Conservation (phyloP, 1,284 basidiomycete genomes). For the Ganoderma sp. region DNA sequence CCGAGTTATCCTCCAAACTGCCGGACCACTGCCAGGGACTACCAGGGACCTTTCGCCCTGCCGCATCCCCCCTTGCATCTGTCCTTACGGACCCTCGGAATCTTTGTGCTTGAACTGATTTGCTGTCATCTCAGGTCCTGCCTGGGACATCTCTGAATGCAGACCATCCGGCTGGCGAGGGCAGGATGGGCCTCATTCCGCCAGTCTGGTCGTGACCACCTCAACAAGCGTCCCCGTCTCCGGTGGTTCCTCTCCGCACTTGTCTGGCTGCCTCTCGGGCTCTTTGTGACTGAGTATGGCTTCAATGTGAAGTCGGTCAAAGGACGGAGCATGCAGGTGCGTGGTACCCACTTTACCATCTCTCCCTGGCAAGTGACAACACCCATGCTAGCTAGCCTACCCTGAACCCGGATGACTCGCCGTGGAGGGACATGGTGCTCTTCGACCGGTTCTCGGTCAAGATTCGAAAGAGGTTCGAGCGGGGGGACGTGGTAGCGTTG, state of each 20-base stretch:
- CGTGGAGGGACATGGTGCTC: constrained; percentile 63
- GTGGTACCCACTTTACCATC: constrained; percentile 18
- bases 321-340: constrained; percentile 80
- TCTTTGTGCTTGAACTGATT: too few relatives aligned
- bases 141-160: constrained; percentile 8
- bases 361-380: constrained; percentile 1
- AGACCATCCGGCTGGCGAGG: constrained; percentile 17
- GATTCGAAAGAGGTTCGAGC: constrained; percentile 45
- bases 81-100: too few relatives aligned
- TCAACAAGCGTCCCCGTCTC: constrained; percentile 25
- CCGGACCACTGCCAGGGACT: not conserved
- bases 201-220: constrained; percentile 28
- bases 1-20: not conserved
- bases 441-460: constrained; percentile 61
- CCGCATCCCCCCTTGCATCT: too few relatives aligned
- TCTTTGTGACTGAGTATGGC: constrained; percentile 57
- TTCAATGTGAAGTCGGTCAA: constrained; percentile 61
- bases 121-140: not conserved
- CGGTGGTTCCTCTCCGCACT: constrained; percentile 41
- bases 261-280: constrained; percentile 63
- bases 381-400: constrained; percentile 63
- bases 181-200: constrained; percentile 20
- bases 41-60: too few relatives aligned
- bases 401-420: constrained; percentile 72
- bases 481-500: constrained; percentile 72